Percentiles rank a stretch among this genome's conserved stretches.
These are phyloP conservation scores for Hyphopichia fennica DNA, from an alignment of 1,139 yeast species.

Conservation along the genomic window DNA sequence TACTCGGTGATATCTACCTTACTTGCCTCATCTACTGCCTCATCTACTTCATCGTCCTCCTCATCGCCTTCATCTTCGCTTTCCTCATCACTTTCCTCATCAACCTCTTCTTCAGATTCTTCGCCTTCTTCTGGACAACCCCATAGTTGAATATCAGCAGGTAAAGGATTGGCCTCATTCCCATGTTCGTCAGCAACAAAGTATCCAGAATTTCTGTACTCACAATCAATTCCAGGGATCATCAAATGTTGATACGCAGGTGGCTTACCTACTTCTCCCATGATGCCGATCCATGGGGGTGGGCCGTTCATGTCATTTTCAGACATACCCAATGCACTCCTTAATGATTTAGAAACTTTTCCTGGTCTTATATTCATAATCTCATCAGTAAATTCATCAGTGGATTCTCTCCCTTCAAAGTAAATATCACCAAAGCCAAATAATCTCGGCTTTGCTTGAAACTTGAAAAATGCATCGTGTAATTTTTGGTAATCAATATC, in stretches of 20 bases:
- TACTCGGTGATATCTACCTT: slow-evolving; percentile 17
- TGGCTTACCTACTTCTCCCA: slow-evolving; percentile 79
- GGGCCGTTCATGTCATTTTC: slow-evolving; percentile 47
- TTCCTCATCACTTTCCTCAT: slow-evolving; percentile 17
- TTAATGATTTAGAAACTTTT: slow-evolving; percentile 53
- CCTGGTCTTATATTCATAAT: slow-evolving; percentile 63
- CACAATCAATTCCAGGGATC: slow-evolving; percentile 54
- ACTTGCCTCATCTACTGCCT: slow-evolving; percentile 7
- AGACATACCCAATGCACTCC: slow-evolving; percentile 70
- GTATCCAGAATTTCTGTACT: slow-evolving; percentile 41
- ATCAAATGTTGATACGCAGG: slow-evolving; percentile 73
- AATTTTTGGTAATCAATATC: slow-evolving; percentile 85
- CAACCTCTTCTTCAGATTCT: slow-evolving; percentile 27
- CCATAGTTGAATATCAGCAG: slow-evolving; percentile 32
- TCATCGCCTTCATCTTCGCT: slow-evolving; percentile 15
- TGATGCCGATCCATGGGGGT: slow-evolving; percentile 81
- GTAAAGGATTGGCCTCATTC: slow-evolving; percentile 2
- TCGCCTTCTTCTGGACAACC: slow-evolving; percentile 40
- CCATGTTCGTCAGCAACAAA: slow-evolving; percentile 13
- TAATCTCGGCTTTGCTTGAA: slow-evolving; percentile 72
- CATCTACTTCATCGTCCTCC: slow-evolving; percentile 10
- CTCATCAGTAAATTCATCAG: slow-evolving; percentile 43
- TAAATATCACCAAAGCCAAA: slow-evolving; percentile 74
- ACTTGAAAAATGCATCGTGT: slow-evolving; percentile 83
- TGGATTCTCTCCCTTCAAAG: slow-evolving; percentile 71